Conservation (phyloP, 108 stramenopile species). For the Discostella stelligeroides region DNA sequence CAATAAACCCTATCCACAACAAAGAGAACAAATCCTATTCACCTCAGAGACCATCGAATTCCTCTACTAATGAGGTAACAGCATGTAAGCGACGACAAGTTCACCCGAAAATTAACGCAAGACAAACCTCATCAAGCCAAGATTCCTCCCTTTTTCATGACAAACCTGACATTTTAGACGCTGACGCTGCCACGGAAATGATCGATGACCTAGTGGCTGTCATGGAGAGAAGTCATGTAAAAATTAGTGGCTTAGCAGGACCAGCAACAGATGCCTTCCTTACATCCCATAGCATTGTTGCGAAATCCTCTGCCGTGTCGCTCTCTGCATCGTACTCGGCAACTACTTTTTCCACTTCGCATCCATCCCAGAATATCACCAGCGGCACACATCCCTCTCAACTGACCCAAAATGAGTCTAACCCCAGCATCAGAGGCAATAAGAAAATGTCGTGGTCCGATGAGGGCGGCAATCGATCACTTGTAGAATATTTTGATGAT, state of each 20-base stretch:
- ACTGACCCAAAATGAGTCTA: conserved; percentile 14
- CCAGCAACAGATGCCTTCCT: conserved; percentile 18
- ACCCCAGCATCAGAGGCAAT: conserved; percentile 25
- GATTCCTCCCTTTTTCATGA: background rate
- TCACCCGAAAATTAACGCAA: conserved; percentile 1
- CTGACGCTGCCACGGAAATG: conserved; percentile 25
- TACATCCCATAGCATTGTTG: conserved; percentile 1
- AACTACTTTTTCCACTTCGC: conserved; percentile 15
- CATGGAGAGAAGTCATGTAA: conserved; percentile 29
- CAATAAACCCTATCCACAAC: conserved; percentile 10
- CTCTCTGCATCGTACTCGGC: conserved; percentile 29
- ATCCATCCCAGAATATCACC: conserved; percentile 17
- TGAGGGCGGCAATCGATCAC: conserved; percentile 57
- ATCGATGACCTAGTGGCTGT: conserved; percentile 44
- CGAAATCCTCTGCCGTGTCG: conserved; percentile 7
- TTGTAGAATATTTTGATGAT: conserved; percentile 74
- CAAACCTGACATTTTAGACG: background rate
- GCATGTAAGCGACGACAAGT: background rate
- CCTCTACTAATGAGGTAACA: conserved; percentile 9
- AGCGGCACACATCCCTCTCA: conserved; percentile 18
- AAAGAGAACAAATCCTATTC: conserved; percentile 19
- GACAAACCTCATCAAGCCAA: background rate
- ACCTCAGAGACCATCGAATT: conserved; percentile 19
- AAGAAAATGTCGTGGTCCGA: conserved; percentile 81
- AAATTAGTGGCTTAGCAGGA: background rate